Conservation (phyloP, 225 moss, liverwort and hornwort species). For the Marchantia polymorpha region DNA sequence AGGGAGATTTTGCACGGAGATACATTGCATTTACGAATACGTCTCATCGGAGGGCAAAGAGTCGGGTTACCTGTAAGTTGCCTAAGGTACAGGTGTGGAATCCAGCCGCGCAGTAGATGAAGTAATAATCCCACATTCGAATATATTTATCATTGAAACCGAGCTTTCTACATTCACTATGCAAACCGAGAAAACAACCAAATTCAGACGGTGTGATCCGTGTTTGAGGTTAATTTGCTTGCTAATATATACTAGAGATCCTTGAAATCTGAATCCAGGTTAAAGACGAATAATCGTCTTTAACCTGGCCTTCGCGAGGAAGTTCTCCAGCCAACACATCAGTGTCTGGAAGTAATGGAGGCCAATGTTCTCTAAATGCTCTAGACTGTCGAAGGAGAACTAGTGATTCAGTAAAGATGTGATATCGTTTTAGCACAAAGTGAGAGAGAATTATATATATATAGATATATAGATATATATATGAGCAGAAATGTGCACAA, state of each 20-base stretch:
- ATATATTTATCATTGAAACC: conserved; percentile 78
- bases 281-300: no score
- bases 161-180: conserved; percentile 57
- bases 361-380: conserved; percentile 84
- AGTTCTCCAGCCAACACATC: conserved; percentile 72
- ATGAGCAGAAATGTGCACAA: neutral
- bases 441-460: no score
- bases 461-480: neutral
- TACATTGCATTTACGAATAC: neutral
- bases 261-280: no score
- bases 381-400: conserved; percentile 40
- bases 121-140: conserved; percentile 80
- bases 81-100: conserved; percentile 67
- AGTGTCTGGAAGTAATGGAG: conserved; percentile 67
- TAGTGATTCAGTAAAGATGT: neutral
- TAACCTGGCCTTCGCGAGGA: conserved; percentile 58
- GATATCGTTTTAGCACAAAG: no score
- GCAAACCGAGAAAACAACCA: neutral
- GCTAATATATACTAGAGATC: no score
- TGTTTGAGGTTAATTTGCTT: no score
- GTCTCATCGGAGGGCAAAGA: neutral
- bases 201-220: neutral
- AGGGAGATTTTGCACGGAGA: no score
- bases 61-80: conserved; percentile 53
- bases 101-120: conserved; percentile 69